These are phyloP conservation scores for Thielaviopsis ethacetica DNA, from an alignment of 2,329 filamentous ascomycete genomes.

Conservation along the genomic window DNA sequence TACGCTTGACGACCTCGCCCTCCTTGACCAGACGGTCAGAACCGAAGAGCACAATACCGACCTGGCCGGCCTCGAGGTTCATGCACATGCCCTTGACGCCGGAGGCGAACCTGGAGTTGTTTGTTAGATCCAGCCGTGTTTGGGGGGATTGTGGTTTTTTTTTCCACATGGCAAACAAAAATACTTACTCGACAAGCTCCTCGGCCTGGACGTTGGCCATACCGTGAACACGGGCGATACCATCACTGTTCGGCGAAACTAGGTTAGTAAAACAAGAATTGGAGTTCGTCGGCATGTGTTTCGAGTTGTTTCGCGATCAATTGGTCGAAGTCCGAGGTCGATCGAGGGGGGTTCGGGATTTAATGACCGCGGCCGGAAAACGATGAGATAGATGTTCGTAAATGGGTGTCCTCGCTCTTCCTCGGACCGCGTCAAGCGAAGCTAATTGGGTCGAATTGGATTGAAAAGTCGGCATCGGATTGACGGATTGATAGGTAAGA, in stretches of 20 bases:
- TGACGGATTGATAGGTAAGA: constrained; percentile 11
- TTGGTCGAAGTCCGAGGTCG: background rate
- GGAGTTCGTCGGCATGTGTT: too few species aligned
- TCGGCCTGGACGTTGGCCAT: constrained; percentile 99
- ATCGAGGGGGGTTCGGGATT: background rate
- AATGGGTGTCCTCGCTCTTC: background rate
- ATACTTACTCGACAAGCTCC: constrained; percentile 95
- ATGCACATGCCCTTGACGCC: constrained; percentile 99
- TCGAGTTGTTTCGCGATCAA: background rate
- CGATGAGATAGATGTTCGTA: background rate
- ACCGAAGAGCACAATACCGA: constrained; percentile 99
- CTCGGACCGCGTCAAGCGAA: background rate
- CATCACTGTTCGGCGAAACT: constrained; percentile 52
- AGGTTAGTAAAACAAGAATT: constrained; percentile 2
- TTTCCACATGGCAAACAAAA: background rate
- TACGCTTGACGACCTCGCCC: constrained; percentile 99
- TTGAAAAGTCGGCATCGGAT: background rate
- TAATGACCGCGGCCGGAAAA: background rate
- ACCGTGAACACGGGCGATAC: constrained; percentile 99
- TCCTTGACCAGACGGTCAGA: constrained; percentile 99
- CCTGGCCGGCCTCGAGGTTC: constrained; percentile 99
- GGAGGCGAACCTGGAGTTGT: constrained; percentile 67
- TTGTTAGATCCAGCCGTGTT: background rate
- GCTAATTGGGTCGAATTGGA: background rate
- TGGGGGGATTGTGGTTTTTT: background rate